Evolutionary conservation across 2,329 filamentous ascomycete genomes (phyloP), one percentile per base, ranked within the genome.

Genomic region (Fusarium illudens): DNA sequence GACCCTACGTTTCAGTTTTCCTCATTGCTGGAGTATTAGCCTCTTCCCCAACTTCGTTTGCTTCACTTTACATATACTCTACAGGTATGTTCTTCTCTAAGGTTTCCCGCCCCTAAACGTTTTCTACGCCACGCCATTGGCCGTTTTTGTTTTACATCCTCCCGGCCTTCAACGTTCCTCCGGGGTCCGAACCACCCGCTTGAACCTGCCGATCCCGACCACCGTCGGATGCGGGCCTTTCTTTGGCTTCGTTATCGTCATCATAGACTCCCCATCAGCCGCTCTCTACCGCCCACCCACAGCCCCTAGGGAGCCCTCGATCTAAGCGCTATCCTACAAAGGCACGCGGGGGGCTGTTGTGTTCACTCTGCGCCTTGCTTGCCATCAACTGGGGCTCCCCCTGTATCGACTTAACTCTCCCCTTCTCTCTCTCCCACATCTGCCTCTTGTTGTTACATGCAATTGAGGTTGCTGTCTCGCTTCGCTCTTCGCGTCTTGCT

Each of bases 231-330:
- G 25, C 25, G 25, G 25, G 27, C 30, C 20, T 36, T 36, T 37
- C 34, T 22, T 20, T 54, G 17, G 49, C 36, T 29, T 30, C 48
- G 33, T 46, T 39, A 55, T 37, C 42, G 39, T 66, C 66, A 68
- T 68, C 66, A 69, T 68, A 59, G 62, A 69, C 54, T 59, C 13
- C n/a, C 22, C 51, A 27, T 36, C 44, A 51, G 48, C 49, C n/a
- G 51, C 54, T 62, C 62, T 37, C 58, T 69, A 34, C 49, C 39
- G 51, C 56, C 65, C 65, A 69, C 58, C 69, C 58, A 55, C 62
- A 66, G 32, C 30, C 42, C 50, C 15, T n/a, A n/a, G n/a, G n/a
- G n/a, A 49, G 52, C 36, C 46, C 30, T 33, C n/a, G 15, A 17
- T 33, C 32, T 32, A 37, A 33, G 36, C 13, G 20, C 22, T 32